phyloP scores from a whole-genome alignment of 2,329 filamentous ascomycete genomes.

The Aureobasidium mangrovei region DNA sequence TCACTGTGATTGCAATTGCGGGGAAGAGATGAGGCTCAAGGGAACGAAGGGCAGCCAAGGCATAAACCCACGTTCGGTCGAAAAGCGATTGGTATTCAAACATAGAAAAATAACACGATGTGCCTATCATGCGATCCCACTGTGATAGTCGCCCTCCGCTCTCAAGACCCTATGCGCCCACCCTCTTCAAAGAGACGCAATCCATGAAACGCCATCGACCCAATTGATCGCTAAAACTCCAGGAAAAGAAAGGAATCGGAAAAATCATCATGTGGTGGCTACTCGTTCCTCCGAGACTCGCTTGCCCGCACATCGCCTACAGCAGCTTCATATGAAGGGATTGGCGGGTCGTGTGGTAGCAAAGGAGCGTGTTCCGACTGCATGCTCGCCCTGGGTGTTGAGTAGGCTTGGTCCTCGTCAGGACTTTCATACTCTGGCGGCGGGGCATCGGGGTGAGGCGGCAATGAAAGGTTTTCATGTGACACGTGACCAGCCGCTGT shows the following conservation, averaged over 20 bases:
- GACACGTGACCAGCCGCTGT: conserved; percentile 15
- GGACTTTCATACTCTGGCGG: conserved; percentile 44
- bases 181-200: too few species aligned
- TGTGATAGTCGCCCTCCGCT: too few species aligned
- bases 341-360: conserved; percentile 47
- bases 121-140: too few species aligned
- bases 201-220: background rate
- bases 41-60: too few species aligned
- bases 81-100: too few species aligned
- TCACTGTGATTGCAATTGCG: too few species aligned
- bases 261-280: background rate
- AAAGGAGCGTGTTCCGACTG: conserved; percentile 17
- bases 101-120: too few species aligned
- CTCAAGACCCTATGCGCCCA: too few species aligned
- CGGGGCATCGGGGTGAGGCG: conserved; percentile 18
- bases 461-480: conserved; percentile 21
- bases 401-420: conserved; percentile 20
- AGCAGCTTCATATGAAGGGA: conserved; percentile 75
- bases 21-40: too few species aligned
- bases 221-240: conserved; percentile 11
- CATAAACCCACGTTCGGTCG: too few species aligned
- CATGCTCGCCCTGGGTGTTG: conserved; percentile 22
- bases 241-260: background rate
- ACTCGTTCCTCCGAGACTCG: background rate
- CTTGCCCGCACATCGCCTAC: conserved; percentile 32